Conservation (phyloP, 257 asterid genomes). For the Scutellaria galericulata region DNA sequence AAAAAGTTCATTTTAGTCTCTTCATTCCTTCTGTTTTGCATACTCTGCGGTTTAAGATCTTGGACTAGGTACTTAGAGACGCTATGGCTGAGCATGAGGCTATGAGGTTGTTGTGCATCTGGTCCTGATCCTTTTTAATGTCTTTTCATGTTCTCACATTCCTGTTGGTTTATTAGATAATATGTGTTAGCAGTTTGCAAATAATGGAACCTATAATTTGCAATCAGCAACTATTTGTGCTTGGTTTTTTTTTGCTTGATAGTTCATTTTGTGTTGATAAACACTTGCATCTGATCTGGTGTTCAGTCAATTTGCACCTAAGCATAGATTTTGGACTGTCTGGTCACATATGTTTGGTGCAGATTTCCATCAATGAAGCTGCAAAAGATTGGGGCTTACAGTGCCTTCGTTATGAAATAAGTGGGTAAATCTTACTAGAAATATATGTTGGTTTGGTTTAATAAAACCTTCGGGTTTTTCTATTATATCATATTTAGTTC, state of each 20-base stretch:
- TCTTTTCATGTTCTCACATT: neutral
- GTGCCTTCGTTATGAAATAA: conserved; percentile 95
- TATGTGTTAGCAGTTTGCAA: conserved; percentile 17
- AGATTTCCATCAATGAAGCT: conserved; percentile 87
- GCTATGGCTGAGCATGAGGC: neutral
- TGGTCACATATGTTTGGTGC: conserved; percentile 34
- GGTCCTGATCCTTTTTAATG: neutral
- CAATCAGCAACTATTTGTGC: neutral
- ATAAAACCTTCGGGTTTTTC: conserved; percentile 12
- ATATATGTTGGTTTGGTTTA: conserved; percentile 15
- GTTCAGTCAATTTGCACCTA: conserved; percentile 12
- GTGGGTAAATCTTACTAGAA: conserved; percentile 52
- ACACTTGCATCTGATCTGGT: conserved; percentile 13
- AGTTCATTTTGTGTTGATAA: conserved; percentile 11
- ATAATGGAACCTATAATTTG: neutral
- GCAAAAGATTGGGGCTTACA: conserved; percentile 86
- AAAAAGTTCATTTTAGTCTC: too few species aligned
- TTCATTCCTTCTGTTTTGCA: too few species aligned
- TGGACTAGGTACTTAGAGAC: too few species aligned
- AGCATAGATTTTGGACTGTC: conserved; percentile 25
- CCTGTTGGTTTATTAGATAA: neutral
- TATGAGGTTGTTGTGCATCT: neutral
- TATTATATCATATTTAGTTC: conserved; percentile 27
- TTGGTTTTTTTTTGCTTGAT: neutral
- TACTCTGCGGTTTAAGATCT: too few species aligned